Percentiles rank a stretch among this genome's conserved stretches.
phyloP scores from a whole-genome alignment of 2,329 filamentous ascomycete species.

The Ophiostoma sp. region DNA sequence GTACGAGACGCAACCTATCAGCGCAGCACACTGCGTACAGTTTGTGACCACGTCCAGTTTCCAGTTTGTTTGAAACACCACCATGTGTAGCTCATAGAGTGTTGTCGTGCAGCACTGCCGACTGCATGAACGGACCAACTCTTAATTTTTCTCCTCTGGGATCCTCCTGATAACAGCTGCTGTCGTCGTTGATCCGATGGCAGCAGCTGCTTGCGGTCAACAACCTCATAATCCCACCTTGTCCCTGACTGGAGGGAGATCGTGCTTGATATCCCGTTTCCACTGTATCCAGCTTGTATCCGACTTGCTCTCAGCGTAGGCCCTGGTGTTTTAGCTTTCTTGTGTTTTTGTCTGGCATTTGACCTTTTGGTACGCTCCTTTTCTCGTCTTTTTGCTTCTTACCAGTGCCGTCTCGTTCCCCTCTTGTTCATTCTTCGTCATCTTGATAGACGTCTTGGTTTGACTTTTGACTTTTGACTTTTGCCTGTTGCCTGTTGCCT shows the following conservation, averaged over 20 bases:
- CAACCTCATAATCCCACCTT: background rate
- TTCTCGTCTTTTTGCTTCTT: background rate
- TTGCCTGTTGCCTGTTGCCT: background rate
- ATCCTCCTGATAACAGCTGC: background rate
- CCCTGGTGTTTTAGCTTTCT: background rate
- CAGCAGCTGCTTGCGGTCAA: background rate
- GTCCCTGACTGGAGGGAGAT: background rate
- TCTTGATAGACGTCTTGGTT: background rate
- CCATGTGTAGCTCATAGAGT: background rate
- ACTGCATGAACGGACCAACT: slow-evolving; percentile 5
- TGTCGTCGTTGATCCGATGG: background rate
- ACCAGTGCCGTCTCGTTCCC: background rate
- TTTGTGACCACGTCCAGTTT: background rate
- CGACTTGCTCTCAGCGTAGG: background rate
- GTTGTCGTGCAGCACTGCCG: background rate
- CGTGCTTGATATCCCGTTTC: slow-evolving; percentile 2
- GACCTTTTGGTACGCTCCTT: background rate
- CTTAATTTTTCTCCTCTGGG: background rate
- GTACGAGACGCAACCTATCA: background rate
- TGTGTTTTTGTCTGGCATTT: background rate
- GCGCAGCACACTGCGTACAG: background rate
- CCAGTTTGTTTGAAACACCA: background rate
- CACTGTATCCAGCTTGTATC: background rate
- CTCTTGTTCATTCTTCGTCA: background rate
- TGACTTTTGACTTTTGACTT: no score